A percentile compares a stretch with the other conserved stretches of the same genome.
Conservation (phyloP, 306 rosid genomes). For the Sophora flavescens region DNA sequence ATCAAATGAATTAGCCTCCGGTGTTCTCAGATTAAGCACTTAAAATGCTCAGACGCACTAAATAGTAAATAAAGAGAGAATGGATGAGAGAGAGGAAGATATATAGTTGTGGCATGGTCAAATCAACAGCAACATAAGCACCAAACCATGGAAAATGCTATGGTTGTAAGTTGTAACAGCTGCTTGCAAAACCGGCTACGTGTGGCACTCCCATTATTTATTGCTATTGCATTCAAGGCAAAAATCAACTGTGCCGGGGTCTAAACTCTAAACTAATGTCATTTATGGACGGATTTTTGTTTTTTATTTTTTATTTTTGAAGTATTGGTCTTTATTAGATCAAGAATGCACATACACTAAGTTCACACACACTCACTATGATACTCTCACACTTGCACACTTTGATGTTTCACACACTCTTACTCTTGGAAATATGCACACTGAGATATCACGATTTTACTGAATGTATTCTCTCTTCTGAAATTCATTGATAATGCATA, state of each 20-base stretch:
- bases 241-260: neutral
- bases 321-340: no score
- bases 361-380: no score
- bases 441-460: no score
- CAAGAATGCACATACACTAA: no score
- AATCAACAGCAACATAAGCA: neutral
- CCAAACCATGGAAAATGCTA: neutral
- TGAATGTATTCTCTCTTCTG: no score
- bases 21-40: conserved; percentile 39
- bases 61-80: neutral
- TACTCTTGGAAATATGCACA: no score
- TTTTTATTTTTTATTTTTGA: no score
- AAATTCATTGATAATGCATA: no score
- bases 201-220: conserved; percentile 27
- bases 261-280: neutral
- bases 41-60: conserved; percentile 19
- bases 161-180: conserved; percentile 35
- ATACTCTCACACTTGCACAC: no score
- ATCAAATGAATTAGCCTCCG: neutral
- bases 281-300: neutral
- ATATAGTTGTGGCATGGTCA: neutral
- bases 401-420: no score
- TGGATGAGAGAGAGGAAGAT: neutral
- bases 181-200: conserved; percentile 39
- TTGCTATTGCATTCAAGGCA: conserved; percentile 2